Conservation (phyloP, 2,329 filamentous ascomycete genomes). For the Didymella lethalis region DNA sequence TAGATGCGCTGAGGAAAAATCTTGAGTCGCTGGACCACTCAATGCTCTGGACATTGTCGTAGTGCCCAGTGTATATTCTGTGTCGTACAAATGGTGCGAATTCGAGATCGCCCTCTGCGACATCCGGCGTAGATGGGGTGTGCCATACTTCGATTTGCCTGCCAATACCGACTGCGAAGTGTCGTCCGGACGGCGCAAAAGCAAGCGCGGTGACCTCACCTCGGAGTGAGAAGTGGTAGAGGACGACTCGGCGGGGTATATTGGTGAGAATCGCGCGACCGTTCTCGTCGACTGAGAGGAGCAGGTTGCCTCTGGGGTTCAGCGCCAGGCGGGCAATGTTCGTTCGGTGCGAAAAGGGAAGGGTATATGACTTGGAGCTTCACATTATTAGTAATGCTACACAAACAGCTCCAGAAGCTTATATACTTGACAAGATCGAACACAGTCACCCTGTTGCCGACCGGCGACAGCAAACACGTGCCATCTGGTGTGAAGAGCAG, state of each 20-base stretch:
- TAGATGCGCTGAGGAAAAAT: slow-evolving; percentile 92
- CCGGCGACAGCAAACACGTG: slow-evolving; percentile 91
- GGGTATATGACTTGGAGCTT: slow-evolving; percentile 86
- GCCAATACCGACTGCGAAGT: slow-evolving; percentile 89
- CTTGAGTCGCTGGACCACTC: slow-evolving; percentile 97
- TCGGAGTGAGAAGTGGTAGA: slow-evolving; percentile 97
- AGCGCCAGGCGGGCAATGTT: slow-evolving; percentile 91
- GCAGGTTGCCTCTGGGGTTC: slow-evolving; percentile 86
- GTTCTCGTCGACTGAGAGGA: slow-evolving; percentile 93
- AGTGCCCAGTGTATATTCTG: slow-evolving; percentile 85
- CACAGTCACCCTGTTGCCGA: slow-evolving; percentile 93
- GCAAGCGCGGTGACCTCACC: slow-evolving; percentile 81
- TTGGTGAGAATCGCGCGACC: slow-evolving; percentile 94
- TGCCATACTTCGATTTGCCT: slow-evolving; percentile 95
- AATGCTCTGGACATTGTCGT: slow-evolving; percentile 83
- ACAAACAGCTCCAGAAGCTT: not conserved
- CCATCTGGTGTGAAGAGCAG: slow-evolving; percentile 96
- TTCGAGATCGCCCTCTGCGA: slow-evolving; percentile 83
- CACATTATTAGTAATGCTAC: slow-evolving; percentile 12
- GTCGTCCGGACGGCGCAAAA: slow-evolving; percentile 88
- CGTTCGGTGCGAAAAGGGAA: slow-evolving; percentile 90
- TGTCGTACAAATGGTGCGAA: slow-evolving; percentile 95
- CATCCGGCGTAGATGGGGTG: slow-evolving; percentile 87
- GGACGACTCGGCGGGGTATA: slow-evolving; percentile 80
- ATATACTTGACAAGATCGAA: slow-evolving; percentile 94